Conservation (phyloP, 2,329 filamentous ascomycete genomes). For the Colletotrichum acutatum region DNA sequence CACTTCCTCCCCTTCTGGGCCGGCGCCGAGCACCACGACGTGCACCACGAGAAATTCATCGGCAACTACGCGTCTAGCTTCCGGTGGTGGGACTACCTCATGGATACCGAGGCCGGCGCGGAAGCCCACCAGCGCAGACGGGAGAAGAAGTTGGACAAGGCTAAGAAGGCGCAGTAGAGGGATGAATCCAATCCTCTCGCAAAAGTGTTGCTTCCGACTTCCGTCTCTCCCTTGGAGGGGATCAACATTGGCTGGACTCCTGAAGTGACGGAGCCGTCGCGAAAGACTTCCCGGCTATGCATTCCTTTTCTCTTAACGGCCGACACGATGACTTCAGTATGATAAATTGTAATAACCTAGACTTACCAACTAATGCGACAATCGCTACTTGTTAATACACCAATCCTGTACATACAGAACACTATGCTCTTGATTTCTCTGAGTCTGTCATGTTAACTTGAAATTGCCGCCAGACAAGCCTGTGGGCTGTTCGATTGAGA, state of each 20-base stretch:
- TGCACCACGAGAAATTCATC: slow-evolving; percentile 98
- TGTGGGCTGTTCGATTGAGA: not conserved
- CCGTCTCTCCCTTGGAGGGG: not conserved
- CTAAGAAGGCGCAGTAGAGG: slow-evolving; percentile 75
- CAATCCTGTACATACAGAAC: not conserved
- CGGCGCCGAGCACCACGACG: slow-evolving; percentile 94
- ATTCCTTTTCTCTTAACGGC: slow-evolving; percentile 2
- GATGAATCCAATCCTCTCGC: slow-evolving; percentile 35
- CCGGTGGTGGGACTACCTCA: slow-evolving; percentile 96
- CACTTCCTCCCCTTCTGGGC: slow-evolving; percentile 98
- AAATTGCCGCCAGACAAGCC: not conserved
- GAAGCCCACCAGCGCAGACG: slow-evolving; percentile 87
- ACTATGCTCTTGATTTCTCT: not conserved
- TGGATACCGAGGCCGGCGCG: slow-evolving; percentile 92
- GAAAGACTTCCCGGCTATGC: not conserved
- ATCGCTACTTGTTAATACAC: not conserved
- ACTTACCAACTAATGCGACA: slow-evolving; percentile 5
- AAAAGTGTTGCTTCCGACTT: not conserved
- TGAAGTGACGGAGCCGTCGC: not conserved
- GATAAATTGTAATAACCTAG: slow-evolving; percentile 5
- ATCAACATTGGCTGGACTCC: not conserved
- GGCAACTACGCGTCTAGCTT: slow-evolving; percentile 99
- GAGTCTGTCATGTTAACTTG: not conserved
- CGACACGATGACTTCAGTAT: not conserved
- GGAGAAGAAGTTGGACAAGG: slow-evolving; percentile 77